Evolutionary conservation across 305 asterid species (phyloP).

Genomic region (Coffea humblotiana): DNA sequence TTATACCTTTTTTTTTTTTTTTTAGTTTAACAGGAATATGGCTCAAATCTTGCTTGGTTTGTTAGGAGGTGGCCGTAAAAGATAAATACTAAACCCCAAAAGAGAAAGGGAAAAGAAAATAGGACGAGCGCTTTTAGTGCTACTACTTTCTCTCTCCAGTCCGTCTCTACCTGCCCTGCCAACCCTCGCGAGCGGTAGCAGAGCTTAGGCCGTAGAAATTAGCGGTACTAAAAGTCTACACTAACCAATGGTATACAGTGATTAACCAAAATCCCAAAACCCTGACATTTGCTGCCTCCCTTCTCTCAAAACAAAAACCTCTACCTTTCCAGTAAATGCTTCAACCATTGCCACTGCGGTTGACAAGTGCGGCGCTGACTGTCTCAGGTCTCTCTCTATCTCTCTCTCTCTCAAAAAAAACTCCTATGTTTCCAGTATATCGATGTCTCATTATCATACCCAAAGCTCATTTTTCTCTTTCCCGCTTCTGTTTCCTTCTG

Average conservation of each 20-base stretch:
- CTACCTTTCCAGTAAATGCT: constrained; percentile 3
- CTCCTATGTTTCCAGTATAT: too few relatives aligned
- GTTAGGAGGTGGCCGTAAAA: not conserved
- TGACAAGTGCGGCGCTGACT: constrained; percentile 13
- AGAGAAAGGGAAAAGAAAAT: not conserved
- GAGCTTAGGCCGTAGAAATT: not conserved
- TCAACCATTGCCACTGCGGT: constrained; percentile 12
- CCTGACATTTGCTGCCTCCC: not conserved
- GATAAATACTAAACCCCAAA: not conserved
- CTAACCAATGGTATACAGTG: not conserved
- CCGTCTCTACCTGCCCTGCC: too few relatives aligned
- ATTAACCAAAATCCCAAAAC: constrained; percentile 20
- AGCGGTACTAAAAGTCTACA: not conserved
- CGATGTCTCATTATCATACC: not conserved
- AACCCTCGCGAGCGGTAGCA: too few relatives aligned
- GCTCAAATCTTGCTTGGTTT: not conserved
- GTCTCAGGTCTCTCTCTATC: constrained; percentile 4
- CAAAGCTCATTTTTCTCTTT: not conserved
- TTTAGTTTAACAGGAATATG: not conserved
- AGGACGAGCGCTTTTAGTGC: not conserved
- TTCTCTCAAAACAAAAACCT: not conserved
- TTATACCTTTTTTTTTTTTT: not conserved
- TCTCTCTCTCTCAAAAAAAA: not conserved
- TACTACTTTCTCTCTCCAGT: too few relatives aligned
- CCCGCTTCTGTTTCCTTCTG: not conserved